Evolutionary conservation across 257 asterid genomes (phyloP), one percentile per base, ranked within the genome.

Genomic region (Vinca minor): DNA sequence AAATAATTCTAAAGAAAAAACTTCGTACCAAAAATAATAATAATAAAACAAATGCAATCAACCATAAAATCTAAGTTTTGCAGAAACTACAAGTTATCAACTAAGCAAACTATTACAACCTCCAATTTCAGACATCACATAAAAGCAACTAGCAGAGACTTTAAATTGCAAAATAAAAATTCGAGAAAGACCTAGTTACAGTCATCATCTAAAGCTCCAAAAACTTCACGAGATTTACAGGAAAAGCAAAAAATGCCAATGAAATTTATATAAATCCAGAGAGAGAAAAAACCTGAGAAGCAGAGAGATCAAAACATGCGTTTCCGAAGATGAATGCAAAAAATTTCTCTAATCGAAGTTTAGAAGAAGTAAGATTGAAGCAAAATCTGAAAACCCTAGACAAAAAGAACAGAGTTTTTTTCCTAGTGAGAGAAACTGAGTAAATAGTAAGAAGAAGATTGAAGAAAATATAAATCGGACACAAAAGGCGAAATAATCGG

Each of bases 311-410:
- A 49, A 47, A 39, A 21, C 53, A 59, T 0, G 42, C 52, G 4
- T 34, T 15, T 29, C 26, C 21, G 65, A 25, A 12, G 31, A 64
- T 45, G 62, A 31, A 49, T 21, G 61, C 61, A 8, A 25, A 8
- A 25, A 26, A 1, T 25, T 25, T 47, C 3, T 11, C 9, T 66
- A 10, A 15, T 4, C 14, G n/a, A 42, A 34, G 7, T 39, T 49
- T 2, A 5, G 18, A 12, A 5, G 18, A 12, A 66, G 4, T 14
- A 25, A 32, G 53, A 17, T 28, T 18, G 36, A 11, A 13, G 25
- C 2, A 48, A 47, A 47, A 20, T 54, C 34, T 17, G 47, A 47
- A 59, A 71, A 71, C 70, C 75, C 75, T 71, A 71, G 55, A 25
- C 31, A 14, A 14, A 26, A 6, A 14, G 64, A 21, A 12, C 31